Percentiles rank a stretch among this genome's conserved stretches.
Conservation (phyloP, 2,329 filamentous ascomycete genomes). For the Thelonectria discophora region DNA sequence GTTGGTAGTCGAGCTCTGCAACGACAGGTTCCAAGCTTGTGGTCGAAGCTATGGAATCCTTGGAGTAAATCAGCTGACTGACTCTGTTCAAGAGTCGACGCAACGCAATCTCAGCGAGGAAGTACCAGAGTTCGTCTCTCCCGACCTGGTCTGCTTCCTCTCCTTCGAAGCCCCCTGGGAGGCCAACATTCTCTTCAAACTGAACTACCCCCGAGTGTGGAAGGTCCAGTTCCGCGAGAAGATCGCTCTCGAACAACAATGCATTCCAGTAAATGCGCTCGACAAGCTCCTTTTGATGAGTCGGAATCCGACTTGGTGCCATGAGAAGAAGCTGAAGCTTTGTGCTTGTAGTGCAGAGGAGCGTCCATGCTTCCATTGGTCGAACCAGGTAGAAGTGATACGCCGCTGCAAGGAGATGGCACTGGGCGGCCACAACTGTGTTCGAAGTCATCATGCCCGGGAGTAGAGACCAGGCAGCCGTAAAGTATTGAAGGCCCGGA, state of each 20-base stretch:
- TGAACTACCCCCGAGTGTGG: slow-evolving; percentile 85
- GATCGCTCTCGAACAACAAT: slow-evolving; percentile 80
- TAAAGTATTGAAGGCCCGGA: slow-evolving; percentile 81
- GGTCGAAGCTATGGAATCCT: slow-evolving; percentile 75
- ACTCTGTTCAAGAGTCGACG: slow-evolving; percentile 80
- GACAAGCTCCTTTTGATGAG: slow-evolving; percentile 75
- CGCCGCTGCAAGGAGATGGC: slow-evolving; percentile 80
- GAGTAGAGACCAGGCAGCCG: slow-evolving; percentile 79
- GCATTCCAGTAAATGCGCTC: slow-evolving; percentile 88
- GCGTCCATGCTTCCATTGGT: slow-evolving; percentile 83
- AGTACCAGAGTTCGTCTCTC: slow-evolving; percentile 85
- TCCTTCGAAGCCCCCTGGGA: slow-evolving; percentile 82
- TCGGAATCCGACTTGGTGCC: slow-evolving; percentile 74
- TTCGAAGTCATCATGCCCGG: slow-evolving; percentile 83
- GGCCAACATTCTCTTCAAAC: slow-evolving; percentile 80
- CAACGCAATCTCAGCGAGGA: slow-evolving; percentile 82
- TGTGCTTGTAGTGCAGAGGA: slow-evolving; percentile 81
- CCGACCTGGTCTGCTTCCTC: slow-evolving; percentile 71
- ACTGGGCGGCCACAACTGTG: slow-evolving; percentile 80
- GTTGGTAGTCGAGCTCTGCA: slow-evolving; percentile 81
- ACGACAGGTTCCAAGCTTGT: slow-evolving; percentile 80
- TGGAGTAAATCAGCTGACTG: slow-evolving; percentile 81
- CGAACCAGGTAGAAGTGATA: slow-evolving; percentile 86
- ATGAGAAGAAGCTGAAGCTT: slow-evolving; percentile 83
- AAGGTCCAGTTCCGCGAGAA: slow-evolving; percentile 80